A percentile compares a stretch with the other conserved stretches of the same genome.
Evolutionary conservation across 805 yeast species (phyloP).

Genomic region (Yarrowia hollandica): DNA sequence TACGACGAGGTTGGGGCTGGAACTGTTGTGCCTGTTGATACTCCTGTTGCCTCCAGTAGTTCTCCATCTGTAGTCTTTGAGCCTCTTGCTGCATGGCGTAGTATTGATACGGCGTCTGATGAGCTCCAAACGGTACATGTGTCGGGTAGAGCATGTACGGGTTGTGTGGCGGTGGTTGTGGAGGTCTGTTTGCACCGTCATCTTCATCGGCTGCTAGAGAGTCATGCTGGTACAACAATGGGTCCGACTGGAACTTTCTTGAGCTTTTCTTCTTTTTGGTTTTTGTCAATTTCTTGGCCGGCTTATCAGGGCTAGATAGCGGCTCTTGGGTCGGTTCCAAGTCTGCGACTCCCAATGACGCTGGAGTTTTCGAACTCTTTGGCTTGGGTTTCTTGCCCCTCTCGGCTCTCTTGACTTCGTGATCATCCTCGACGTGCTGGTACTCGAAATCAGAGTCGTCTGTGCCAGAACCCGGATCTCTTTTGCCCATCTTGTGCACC

Average conservation of each 20-base stretch:
- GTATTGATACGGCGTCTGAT: conserved; percentile 10
- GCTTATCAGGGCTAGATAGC: not conserved
- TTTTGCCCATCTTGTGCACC: conserved; percentile 16
- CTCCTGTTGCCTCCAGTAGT: conserved; percentile 2
- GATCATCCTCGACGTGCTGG: conserved; percentile 25
- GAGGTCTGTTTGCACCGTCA: not conserved
- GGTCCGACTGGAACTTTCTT: conserved; percentile 10
- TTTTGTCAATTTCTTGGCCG: not conserved
- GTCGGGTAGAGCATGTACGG: conserved; percentile 16
- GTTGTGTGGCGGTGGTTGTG: conserved; percentile 20
- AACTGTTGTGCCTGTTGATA: not conserved
- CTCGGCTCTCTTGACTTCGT: conserved; percentile 10
- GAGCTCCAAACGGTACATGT: conserved; percentile 10
- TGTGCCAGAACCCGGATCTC: not conserved
- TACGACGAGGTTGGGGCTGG: not conserved
- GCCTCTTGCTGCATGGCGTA: conserved; percentile 8
- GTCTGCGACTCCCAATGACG: not conserved
- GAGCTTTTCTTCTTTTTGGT: conserved; percentile 9
- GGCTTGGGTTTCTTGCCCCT: not conserved
- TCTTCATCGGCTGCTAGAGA: conserved; percentile 8
- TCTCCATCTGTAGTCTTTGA: not conserved
- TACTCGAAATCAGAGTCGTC: conserved; percentile 22
- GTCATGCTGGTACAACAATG: conserved; percentile 14
- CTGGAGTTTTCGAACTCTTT: not conserved
- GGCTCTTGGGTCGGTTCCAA: not conserved